These are phyloP conservation scores for Fusarium veterinarium DNA, from an alignment of 2,329 filamentous ascomycete species.

Conservation along the genomic window DNA sequence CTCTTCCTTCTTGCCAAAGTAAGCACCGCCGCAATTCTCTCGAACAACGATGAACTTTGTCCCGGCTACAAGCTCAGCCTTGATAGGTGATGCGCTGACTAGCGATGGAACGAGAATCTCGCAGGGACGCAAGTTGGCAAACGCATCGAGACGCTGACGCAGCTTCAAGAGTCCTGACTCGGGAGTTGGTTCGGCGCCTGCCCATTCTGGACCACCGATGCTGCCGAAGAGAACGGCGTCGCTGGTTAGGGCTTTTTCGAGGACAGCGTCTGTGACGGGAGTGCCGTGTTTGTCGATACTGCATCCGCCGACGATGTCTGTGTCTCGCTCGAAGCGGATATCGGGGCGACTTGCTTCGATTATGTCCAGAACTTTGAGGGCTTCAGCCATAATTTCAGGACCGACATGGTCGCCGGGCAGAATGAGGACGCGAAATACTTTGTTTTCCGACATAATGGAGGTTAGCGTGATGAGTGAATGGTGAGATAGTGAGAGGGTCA, in stretches of 20 bases:
- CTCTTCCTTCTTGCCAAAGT: conserved; percentile 61
- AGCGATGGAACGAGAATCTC: conserved; percentile 57
- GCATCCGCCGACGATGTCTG: conserved; percentile 49
- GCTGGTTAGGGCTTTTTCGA: conserved; percentile 53
- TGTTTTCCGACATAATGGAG: background rate
- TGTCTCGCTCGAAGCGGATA: conserved; percentile 45
- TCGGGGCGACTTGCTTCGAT: conserved; percentile 49
- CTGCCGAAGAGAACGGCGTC: conserved; percentile 61
- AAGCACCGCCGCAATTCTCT: conserved; percentile 63
- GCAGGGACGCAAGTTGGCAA: conserved; percentile 63
- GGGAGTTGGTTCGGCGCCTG: conserved; percentile 53
- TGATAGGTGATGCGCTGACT: conserved; percentile 56
- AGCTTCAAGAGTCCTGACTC: conserved; percentile 58
- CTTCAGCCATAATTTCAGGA: conserved; percentile 59
- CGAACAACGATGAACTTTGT: conserved; percentile 62
- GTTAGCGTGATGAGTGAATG: background rate
- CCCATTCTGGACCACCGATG: conserved; percentile 62
- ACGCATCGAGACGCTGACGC: conserved; percentile 56
- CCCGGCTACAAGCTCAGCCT: conserved; percentile 56
- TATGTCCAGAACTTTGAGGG: conserved; percentile 58
- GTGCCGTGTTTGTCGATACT: conserved; percentile 59
- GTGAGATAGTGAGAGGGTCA: rapidly evolving
- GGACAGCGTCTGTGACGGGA: conserved; percentile 56
- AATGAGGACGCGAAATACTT: conserved; percentile 52
- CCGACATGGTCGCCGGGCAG: conserved; percentile 60